phyloP scores from a whole-genome alignment of 2,329 filamentous ascomycete species.

The Fusarium ambrosium region DNA sequence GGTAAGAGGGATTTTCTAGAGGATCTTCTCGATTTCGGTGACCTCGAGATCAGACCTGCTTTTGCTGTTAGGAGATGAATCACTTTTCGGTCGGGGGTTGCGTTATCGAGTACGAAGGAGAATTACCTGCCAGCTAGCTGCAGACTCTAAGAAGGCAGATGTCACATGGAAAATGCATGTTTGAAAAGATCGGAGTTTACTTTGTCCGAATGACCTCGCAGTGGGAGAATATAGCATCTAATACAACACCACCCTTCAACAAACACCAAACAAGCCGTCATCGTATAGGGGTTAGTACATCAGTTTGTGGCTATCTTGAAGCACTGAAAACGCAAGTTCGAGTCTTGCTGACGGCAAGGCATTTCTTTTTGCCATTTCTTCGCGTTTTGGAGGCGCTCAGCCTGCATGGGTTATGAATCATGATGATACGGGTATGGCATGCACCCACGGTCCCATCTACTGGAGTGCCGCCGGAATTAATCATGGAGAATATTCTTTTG shows the following conservation, averaged over 20 bases:
- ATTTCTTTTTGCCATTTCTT: background rate
- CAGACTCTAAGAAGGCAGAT: background rate
- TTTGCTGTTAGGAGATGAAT: background rate
- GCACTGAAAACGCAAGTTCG: slow-evolving; percentile 4
- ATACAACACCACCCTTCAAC: background rate
- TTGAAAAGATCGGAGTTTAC: background rate
- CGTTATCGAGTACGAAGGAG: too few species aligned
- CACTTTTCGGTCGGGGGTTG: background rate
- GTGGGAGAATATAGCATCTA: background rate
- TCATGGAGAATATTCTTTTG: background rate
- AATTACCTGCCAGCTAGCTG: background rate
- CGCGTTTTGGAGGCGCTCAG: background rate
- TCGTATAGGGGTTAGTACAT: slow-evolving; percentile 4
- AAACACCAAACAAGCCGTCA: background rate
- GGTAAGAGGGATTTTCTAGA: background rate
- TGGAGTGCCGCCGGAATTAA: too few species aligned
- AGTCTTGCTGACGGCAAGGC: background rate
- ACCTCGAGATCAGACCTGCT: slow-evolving; percentile 8
- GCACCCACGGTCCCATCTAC: too few species aligned
- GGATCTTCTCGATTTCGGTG: fast-evolving
- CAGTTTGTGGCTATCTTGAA: background rate
- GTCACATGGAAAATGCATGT: background rate
- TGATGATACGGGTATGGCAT: background rate
- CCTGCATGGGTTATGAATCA: background rate
- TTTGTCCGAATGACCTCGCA: background rate